Conservation (phyloP, 805 yeast species). For the Alloascoidea africana region DNA sequence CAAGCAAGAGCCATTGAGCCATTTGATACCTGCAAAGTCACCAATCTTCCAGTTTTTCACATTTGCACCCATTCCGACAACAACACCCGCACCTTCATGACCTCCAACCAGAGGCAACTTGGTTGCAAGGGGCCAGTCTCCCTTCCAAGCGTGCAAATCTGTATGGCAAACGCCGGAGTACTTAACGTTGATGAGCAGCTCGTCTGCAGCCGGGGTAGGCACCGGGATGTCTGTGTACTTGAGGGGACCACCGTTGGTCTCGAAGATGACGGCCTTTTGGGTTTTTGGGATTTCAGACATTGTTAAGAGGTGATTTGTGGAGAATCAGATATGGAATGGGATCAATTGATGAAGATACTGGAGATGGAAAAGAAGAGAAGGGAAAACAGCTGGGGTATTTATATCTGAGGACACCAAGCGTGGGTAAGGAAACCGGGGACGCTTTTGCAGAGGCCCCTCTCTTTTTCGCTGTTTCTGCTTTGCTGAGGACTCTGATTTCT, state of each 20-base stretch:
- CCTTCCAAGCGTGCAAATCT: conserved; percentile 87
- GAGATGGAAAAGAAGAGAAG: no score
- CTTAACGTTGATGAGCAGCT: conserved; percentile 66
- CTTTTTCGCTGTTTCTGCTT: no score
- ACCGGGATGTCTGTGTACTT: conserved; percentile 63
- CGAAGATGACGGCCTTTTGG: conserved; percentile 61
- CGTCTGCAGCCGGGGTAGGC: conserved; percentile 64
- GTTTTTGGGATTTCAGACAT: conserved; percentile 50
- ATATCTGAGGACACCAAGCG: no score
- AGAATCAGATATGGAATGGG: no score
- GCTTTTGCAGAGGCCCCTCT: no score
- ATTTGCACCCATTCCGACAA: conserved; percentile 58
- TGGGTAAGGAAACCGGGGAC: no score
- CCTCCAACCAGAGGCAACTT: conserved; percentile 75
- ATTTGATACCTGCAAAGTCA: conserved; percentile 71
- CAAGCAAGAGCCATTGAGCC: conserved; percentile 70
- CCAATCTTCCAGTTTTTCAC: conserved; percentile 64
- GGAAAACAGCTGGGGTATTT: no score
- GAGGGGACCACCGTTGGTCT: conserved; percentile 48
- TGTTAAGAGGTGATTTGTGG: no score
- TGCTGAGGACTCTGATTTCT: no score
- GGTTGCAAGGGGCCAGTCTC: conserved; percentile 78
- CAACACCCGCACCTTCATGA: conserved; percentile 83
- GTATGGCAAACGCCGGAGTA: conserved; percentile 93
- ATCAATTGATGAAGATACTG: no score